phyloP scores from a whole-genome alignment of 2,329 filamentous ascomycete genomes.

The Neofusicoccum ribis region DNA sequence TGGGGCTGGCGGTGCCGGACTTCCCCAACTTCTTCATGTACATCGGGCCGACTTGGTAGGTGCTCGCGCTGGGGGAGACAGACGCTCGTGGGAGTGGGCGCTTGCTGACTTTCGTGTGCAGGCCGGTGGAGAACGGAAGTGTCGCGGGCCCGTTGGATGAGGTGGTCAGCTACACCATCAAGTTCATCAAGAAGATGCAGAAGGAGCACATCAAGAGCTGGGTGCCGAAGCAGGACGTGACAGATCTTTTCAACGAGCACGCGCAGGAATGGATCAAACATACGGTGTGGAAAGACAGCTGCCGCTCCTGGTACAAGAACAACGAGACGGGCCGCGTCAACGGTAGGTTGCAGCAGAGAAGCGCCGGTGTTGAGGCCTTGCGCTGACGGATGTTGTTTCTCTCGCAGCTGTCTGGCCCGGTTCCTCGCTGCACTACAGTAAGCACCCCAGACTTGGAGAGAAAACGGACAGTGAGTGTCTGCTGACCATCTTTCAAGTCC shows the following conservation, averaged over 20 bases:
- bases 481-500: constrained; percentile 19
- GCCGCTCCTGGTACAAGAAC: constrained; percentile 50
- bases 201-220: constrained; percentile 46
- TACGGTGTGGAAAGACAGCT: constrained; percentile 51
- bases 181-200: constrained; percentile 49
- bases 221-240: constrained; percentile 43
- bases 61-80: neutral
- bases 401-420: constrained; percentile 52
- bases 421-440: constrained; percentile 50
- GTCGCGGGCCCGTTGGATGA: constrained; percentile 44
- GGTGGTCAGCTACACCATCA: constrained; percentile 43
- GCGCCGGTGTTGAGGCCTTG: neutral
- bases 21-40: constrained; percentile 48
- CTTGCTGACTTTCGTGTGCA: constrained; percentile 12
- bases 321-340: constrained; percentile 38
- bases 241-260: constrained; percentile 46
- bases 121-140: constrained; percentile 49
- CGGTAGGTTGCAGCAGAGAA: constrained; percentile 19
- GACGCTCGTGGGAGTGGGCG: too few relatives aligned
- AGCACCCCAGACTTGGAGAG: neutral
- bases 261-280: constrained; percentile 51
- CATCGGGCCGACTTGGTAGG: constrained; percentile 40
- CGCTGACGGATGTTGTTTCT: neutral
- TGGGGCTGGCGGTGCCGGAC: constrained; percentile 44
- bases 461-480: neutral